Conservation (phyloP, 2,329 filamentous ascomycete species). For the Geosmithia morbida region DNA sequence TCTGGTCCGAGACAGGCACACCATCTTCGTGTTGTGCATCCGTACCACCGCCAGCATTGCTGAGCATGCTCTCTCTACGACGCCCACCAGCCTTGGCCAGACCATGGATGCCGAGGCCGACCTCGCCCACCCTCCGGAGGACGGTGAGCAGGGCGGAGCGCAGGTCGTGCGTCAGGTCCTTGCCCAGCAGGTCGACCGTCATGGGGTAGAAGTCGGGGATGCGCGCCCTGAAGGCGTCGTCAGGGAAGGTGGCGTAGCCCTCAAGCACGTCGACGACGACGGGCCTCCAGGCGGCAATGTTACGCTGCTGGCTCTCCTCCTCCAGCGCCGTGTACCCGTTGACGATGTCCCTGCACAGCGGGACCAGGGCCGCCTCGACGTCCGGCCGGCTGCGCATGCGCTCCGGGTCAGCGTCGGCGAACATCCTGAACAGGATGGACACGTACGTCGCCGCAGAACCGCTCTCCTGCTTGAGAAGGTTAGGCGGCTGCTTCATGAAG, state of each 20-base stretch:
- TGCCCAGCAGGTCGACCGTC: slow-evolving; percentile 65
- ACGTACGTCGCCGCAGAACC: slow-evolving; percentile 91
- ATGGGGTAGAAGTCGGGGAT: slow-evolving; percentile 77
- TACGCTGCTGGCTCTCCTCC: slow-evolving; percentile 91
- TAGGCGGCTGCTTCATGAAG: slow-evolving; percentile 99
- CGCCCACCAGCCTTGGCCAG: slow-evolving; percentile 21
- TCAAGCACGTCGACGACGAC: slow-evolving; percentile 96
- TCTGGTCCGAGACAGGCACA: slow-evolving; percentile 8
- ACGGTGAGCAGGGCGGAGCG: slow-evolving; percentile 64
- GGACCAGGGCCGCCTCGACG: slow-evolving; percentile 83
- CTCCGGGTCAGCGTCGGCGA: slow-evolving; percentile 75
- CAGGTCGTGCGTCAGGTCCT: slow-evolving; percentile 70
- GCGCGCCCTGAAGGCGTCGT: slow-evolving; percentile 65
- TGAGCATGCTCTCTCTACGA: slow-evolving; percentile 26
- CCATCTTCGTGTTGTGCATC: background rate
- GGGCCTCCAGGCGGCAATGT: slow-evolving; percentile 92
- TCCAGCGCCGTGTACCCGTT: slow-evolving; percentile 73
- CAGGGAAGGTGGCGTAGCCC: slow-evolving; percentile 75
- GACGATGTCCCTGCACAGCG: slow-evolving; percentile 90
- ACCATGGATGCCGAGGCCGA: slow-evolving; percentile 42
- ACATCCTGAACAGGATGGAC: slow-evolving; percentile 93
- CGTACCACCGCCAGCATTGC: slow-evolving; percentile 12
- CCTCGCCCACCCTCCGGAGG: slow-evolving; percentile 71
- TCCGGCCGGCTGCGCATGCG: slow-evolving; percentile 64
- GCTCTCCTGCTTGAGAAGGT: slow-evolving; percentile 91